These are phyloP conservation scores for Dothideomycetes sp. DNA, from an alignment of 2,329 filamentous ascomycete genomes.

Conservation along the genomic window DNA sequence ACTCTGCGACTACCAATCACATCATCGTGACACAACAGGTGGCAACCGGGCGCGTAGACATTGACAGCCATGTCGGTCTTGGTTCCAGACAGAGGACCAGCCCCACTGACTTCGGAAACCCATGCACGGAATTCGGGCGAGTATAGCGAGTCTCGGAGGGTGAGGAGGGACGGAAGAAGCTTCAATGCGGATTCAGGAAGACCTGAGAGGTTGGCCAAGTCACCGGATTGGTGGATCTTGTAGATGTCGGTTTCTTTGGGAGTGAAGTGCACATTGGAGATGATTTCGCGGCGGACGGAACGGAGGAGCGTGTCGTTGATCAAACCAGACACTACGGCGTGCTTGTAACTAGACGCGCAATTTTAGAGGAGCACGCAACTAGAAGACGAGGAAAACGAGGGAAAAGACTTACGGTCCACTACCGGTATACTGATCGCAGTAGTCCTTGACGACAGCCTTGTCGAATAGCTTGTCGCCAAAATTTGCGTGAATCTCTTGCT, in stretches of 20 bases:
- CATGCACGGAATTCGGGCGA: constrained; percentile 83
- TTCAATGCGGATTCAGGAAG: constrained; percentile 77
- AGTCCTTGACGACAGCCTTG: constrained; percentile 46
- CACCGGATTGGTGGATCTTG: constrained; percentile 97
- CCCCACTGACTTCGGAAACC: constrained; percentile 74
- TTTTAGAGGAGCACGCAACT: no score
- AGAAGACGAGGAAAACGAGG: no score
- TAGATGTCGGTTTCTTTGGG: constrained; percentile 99
- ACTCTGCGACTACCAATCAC: constrained; percentile 94
- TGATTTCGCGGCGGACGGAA: constrained; percentile 75
- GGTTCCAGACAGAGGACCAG: constrained; percentile 76
- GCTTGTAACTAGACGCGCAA: constrained; percentile 64
- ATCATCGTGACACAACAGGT: constrained; percentile 93
- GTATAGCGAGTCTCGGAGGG: constrained; percentile 90
- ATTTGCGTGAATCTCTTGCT: constrained; percentile 38
- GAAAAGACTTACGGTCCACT: constrained; percentile 43
- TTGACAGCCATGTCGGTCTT: constrained; percentile 99
- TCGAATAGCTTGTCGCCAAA: constrained; percentile 62
- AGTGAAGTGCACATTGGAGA: constrained; percentile 85
- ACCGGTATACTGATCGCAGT: constrained; percentile 53
- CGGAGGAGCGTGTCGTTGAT: constrained; percentile 76
- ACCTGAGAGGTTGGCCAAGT: constrained; percentile 92
- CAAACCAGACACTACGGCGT: constrained; percentile 76
- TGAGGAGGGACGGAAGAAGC: constrained; percentile 80
- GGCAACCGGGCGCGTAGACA: constrained; percentile 92